Conservation (phyloP, 345 rosid species). For the Euphorbia pulcherrima region DNA sequence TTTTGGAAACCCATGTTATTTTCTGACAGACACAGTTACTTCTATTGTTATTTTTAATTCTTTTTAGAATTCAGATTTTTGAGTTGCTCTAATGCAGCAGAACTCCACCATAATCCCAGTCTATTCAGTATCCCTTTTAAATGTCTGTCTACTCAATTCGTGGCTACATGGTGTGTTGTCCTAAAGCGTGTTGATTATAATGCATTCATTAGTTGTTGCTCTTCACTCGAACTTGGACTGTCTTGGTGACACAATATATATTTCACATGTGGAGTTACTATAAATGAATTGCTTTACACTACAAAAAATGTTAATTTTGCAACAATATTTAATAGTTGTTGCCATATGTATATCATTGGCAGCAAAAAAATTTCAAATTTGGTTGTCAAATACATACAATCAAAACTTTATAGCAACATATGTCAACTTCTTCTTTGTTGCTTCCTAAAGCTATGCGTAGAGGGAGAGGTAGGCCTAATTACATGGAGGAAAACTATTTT, state of each 20-base stretch:
- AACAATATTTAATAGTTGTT: too few species aligned
- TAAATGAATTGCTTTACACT: not conserved
- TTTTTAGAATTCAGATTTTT: not conserved
- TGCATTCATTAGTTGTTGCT: not conserved
- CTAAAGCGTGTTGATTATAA: not conserved
- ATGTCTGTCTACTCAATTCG: not conserved
- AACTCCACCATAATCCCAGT: not conserved
- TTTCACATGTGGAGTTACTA: not conserved
- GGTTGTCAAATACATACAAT: too few species aligned
- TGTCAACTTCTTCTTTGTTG: too few species aligned
- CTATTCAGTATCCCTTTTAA: not conserved
- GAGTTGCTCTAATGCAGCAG: not conserved
- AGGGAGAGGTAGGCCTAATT: too few species aligned
- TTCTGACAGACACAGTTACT: not conserved
- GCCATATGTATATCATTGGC: too few species aligned
- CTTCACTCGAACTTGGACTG: not conserved
- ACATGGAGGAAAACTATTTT: too few species aligned
- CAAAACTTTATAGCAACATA: too few species aligned
- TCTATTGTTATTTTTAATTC: not conserved
- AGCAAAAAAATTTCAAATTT: too few species aligned
- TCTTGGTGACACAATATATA: not conserved
- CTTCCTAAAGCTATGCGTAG: too few species aligned
- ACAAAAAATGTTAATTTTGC: too few species aligned
- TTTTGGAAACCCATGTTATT: conserved; percentile 2
- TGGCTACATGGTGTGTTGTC: not conserved